Evolutionary conservation across 192 early-diverging fungal species (phyloP).

Genomic region (Backusella westeae): DNA sequence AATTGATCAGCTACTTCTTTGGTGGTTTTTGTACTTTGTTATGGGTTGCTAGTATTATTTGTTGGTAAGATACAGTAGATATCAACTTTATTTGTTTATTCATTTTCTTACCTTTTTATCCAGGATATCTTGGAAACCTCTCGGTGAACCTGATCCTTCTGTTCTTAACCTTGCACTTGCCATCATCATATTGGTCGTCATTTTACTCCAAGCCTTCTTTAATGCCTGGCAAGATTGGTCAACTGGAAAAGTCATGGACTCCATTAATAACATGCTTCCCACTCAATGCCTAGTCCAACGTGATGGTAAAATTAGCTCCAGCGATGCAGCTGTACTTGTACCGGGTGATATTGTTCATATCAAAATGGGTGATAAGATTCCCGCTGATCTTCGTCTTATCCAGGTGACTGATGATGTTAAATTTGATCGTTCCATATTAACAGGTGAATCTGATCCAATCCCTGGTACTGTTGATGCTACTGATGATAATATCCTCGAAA

Average conservation of each 20-base stretch:
- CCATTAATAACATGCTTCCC: conserved; percentile 71
- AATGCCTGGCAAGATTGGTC: conserved; percentile 71
- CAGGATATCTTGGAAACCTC: conserved; percentile 61
- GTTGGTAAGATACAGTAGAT: conserved; percentile 28
- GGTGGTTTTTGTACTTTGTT: conserved; percentile 71
- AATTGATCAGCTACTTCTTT: conserved; percentile 53
- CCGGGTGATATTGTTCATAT: conserved; percentile 82
- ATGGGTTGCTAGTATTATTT: conserved; percentile 67
- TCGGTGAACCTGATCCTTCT: conserved; percentile 44
- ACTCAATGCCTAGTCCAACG: conserved; percentile 67
- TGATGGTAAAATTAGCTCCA: conserved; percentile 56
- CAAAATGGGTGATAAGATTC: conserved; percentile 80
- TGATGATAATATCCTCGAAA: conserved; percentile 74
- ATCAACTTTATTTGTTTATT: background rate
- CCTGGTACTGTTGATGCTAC: conserved; percentile 60
- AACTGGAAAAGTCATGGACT: conserved; percentile 64
- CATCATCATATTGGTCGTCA: conserved; percentile 60
- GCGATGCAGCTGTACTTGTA: conserved; percentile 69
- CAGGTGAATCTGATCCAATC: conserved; percentile 75
- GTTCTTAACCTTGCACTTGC: conserved; percentile 57
- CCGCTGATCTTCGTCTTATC: conserved; percentile 75
- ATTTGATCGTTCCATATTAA: conserved; percentile 81
- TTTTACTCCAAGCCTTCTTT: conserved; percentile 65
- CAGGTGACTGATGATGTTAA: conserved; percentile 61
- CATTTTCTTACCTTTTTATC: background rate